Percentiles rank a stretch among this genome's conserved stretches.
Conservation (phyloP, 768 basidiomycete species). For the Podaxis carcinomalis region DNA sequence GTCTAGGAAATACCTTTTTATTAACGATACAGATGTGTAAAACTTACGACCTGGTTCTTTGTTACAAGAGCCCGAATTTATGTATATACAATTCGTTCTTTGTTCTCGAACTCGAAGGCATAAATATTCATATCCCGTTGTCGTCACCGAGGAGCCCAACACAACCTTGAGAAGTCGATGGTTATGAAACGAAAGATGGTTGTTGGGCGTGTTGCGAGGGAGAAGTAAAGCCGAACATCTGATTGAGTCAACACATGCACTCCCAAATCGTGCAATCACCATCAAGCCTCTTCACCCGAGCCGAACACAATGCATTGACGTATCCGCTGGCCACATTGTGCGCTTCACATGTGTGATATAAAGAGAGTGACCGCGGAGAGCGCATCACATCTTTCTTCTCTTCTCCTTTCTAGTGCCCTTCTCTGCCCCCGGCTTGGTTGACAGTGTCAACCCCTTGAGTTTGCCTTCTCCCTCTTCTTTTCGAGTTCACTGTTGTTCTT, state of each 20-base stretch:
- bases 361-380: not conserved
- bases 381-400: not conserved
- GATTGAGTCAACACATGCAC: not conserved
- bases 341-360: not conserved
- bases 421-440: not conserved
- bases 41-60: not conserved
- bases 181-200: not conserved
- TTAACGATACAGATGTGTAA: conserved; percentile 4
- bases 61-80: not conserved
- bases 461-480: not conserved
- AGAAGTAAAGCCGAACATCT: not conserved
- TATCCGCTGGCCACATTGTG: not conserved
- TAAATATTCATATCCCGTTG: too few relatives aligned
- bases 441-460: not conserved
- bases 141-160: too few relatives aligned
- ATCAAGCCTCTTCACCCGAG: not conserved
- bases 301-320: too few relatives aligned
- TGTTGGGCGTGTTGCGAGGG: not conserved
- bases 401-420: not conserved
- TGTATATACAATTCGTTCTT: not conserved
- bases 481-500: not conserved
- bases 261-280: too few relatives aligned
- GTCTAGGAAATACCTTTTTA: not conserved
- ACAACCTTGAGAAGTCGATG: too few relatives aligned
- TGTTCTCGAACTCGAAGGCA: not conserved